A percentile compares a stretch with the other conserved stretches of the same genome.
Conservation (phyloP, 2,329 filamentous ascomycete species). For the Aciculosporium take region DNA sequence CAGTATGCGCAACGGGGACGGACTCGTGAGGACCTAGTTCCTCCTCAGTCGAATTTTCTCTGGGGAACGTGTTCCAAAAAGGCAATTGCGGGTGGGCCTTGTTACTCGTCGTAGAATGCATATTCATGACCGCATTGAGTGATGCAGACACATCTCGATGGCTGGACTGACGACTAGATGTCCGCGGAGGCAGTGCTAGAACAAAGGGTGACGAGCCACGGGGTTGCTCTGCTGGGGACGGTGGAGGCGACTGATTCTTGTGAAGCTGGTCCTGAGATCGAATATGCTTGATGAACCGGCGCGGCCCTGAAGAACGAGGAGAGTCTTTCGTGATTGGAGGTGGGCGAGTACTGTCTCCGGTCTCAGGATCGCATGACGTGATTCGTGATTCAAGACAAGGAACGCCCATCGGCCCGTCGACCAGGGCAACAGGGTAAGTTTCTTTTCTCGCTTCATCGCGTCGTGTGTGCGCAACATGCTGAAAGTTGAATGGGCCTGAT, state of each 20-base stretch:
- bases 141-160: conserved; percentile 27
- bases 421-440: background rate
- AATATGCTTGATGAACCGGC: conserved; percentile 26
- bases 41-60: conserved; percentile 7
- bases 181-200: conserved; percentile 35
- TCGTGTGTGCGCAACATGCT: conserved; percentile 46
- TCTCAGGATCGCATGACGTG: background rate
- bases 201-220: conserved; percentile 18
- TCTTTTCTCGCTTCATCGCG: conserved; percentile 32
- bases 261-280: conserved; percentile 37
- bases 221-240: conserved; percentile 28
- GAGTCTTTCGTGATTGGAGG: conserved; percentile 10
- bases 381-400: background rate
- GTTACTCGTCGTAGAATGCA: conserved; percentile 31
- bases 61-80: conserved; percentile 18
- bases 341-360: conserved; percentile 5
- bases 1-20: background rate
- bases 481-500: conserved; percentile 52
- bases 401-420: background rate
- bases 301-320: conserved; percentile 13
- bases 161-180: conserved; percentile 40
- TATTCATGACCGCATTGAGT: conserved; percentile 18
- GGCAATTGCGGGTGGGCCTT: conserved; percentile 32
- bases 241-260: conserved; percentile 29
- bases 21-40: background rate